These are phyloP conservation scores for Cicer judaicum DNA, from an alignment of 306 rosid genomes.

Conservation along the genomic window DNA sequence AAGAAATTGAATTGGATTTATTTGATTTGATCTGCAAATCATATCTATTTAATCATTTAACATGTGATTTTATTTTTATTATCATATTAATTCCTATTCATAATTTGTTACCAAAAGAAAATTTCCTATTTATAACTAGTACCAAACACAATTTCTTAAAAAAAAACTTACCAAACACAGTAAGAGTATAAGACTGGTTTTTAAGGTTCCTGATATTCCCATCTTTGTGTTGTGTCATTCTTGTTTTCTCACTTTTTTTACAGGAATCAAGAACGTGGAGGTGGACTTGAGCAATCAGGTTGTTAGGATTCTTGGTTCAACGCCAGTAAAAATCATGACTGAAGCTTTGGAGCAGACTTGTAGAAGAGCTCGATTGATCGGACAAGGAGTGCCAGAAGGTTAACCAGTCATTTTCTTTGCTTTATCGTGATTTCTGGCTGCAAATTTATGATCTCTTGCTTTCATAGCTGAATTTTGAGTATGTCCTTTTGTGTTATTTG, in stretches of 20 bases:
- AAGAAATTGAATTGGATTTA: neutral
- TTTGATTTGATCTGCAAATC: neutral
- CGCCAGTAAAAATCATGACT: slow-evolving; percentile 85
- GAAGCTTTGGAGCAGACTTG: slow-evolving; percentile 91
- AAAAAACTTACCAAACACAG: no score
- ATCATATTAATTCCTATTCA: neutral
- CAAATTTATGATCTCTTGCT: slow-evolving; percentile 13
- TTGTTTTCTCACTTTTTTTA: slow-evolving; percentile 17
- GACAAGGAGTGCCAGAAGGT: slow-evolving; percentile 96
- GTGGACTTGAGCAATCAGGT: slow-evolving; percentile 84
- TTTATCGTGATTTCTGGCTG: neutral
- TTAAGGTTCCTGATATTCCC: neutral
- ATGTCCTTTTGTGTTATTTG: slow-evolving; percentile 8
- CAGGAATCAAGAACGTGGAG: slow-evolving; percentile 83
- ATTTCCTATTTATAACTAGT: no score
- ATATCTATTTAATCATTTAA: neutral
- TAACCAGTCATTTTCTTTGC: slow-evolving; percentile 27
- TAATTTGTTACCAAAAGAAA: neutral
- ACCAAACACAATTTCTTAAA: no score
- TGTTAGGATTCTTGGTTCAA: slow-evolving; percentile 82
- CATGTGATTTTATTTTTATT: neutral
- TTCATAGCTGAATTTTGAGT: neutral
- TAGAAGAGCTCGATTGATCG: slow-evolving; percentile 79
- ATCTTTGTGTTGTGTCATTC: slow-evolving; percentile 15
- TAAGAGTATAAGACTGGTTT: neutral